Evolutionary conservation across 2,329 filamentous ascomycete genomes (phyloP).

Genomic region (Didymella exigua): DNA sequence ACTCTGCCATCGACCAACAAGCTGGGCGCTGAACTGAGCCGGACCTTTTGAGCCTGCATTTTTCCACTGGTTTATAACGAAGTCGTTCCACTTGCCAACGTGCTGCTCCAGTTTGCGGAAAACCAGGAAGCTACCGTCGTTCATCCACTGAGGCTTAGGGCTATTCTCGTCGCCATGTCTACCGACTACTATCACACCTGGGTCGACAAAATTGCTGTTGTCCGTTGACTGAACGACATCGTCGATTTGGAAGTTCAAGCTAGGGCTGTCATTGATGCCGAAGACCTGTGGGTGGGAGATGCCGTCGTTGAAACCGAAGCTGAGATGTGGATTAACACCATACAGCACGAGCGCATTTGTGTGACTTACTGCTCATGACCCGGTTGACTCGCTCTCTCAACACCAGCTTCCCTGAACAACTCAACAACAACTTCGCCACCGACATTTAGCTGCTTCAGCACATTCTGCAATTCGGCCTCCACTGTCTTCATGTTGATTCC

Average conservation of each 20-base stretch:
- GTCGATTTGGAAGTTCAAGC: constrained; percentile 5
- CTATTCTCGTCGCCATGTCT: constrained; percentile 1
- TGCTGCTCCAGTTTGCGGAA: constrained; percentile 17
- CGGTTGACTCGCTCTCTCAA: constrained; percentile 3
- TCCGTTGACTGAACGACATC: constrained; percentile 4
- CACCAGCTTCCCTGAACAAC: constrained; percentile 7
- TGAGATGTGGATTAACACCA: neutral
- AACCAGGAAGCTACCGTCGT: constrained; percentile 14
- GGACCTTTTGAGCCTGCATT: constrained; percentile 4
- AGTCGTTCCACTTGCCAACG: constrained; percentile 15
- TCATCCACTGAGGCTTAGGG: constrained; percentile 14
- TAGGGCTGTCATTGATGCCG: constrained; percentile 8
- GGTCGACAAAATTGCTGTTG: constrained; percentile 10
- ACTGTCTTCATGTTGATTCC: constrained; percentile 7
- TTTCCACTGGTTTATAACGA: constrained; percentile 5
- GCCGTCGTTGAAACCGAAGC: constrained; percentile 17
- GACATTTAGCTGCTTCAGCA: constrained; percentile 1
- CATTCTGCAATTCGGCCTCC: constrained; percentile 4
- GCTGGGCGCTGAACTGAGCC: constrained; percentile 11
- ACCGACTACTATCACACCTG: constrained; percentile 11
- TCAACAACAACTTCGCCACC: constrained; percentile 9
- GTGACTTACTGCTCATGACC: constrained; percentile 14
- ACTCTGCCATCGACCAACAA: constrained; percentile 17
- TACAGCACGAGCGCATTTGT: neutral
- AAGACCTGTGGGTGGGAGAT: constrained; percentile 15